Evolutionary conservation across 306 rosid genomes (phyloP), one percentile per base, ranked within the genome.

Genomic region (Adenanthera pavonina): DNA sequence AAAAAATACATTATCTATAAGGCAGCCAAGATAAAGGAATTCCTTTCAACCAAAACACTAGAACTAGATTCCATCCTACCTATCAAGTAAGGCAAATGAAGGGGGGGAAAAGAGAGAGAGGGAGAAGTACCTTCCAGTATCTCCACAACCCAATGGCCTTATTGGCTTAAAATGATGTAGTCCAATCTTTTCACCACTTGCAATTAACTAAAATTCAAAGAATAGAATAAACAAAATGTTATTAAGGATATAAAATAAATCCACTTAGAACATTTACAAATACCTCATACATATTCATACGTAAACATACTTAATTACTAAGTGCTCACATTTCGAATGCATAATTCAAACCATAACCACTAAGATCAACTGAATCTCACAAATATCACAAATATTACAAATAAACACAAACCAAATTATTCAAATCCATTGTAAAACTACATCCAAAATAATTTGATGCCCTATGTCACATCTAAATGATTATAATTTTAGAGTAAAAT

Each of bases 61-160:
- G 30, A 25, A 25, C 30, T 25, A 25, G 30, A 25, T 25, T 25
- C 30, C 30, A 25, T 25, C 30, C 30, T 1, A 25, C 30, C 30
- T 25, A 25, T 25, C 30, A 25, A 25, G 30, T 25, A 25, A 25
- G 30, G 30, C 0, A 25, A 25, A 25, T 25, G 30, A 25, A 25
- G 30, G 30, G 30, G 30, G 64, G 3, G 3, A 48, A 13, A 13
- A 48, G 13, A 3, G 3, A 14, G 16, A 16, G 6, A 49, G 17
- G 67, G 74, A 64, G 41, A n/a, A 43, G 41, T 90, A 92, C 99
- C 99, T 95, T 87, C 99, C 97, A 67, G 97, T 95, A 81, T 93
- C 97, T 81, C 99, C 99, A 81, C 91, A 89, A 66, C 99, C 99
- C 90, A 95, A 87, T 6, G 97, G 97, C 67, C 89, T 92, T 69